A percentile compares a stretch with the other conserved stretches of the same genome.
Evolutionary conservation across 2,329 filamentous ascomycete genomes (phyloP).

Genomic region (Mycosphaerella arachidis): DNA sequence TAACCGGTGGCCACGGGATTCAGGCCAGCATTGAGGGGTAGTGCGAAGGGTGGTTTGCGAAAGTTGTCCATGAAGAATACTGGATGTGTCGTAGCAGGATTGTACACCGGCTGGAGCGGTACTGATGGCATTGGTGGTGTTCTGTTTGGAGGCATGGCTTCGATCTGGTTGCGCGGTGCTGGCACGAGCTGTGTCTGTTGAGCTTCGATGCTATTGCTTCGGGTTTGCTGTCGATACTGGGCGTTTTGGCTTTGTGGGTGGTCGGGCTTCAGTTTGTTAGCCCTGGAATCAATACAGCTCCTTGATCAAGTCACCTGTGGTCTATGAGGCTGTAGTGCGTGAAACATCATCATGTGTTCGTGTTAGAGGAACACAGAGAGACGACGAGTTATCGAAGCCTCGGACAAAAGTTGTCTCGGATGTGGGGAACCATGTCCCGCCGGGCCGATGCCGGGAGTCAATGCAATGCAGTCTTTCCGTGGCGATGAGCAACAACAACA

Average conservation of each 20-base stretch:
- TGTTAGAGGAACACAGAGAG: not conserved
- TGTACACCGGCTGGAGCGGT: constrained; percentile 34
- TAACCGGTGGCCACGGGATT: constrained; percentile 46
- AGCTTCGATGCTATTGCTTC: constrained; percentile 27
- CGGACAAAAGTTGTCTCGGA: not conserved
- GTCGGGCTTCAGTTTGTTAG: not conserved
- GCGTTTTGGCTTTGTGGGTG: constrained; percentile 14
- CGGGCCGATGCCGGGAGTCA: constrained; percentile 7
- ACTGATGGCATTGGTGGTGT: constrained; percentile 4
- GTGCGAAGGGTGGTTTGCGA: constrained; percentile 50
- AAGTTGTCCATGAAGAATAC: constrained; percentile 70
- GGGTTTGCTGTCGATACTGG: constrained; percentile 30
- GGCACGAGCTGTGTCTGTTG: constrained; percentile 3
- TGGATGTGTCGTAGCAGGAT: constrained; percentile 62
- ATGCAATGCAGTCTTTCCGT: not conserved
- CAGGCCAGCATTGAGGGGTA: constrained; percentile 36
- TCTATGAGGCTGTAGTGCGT: constrained; percentile 12
- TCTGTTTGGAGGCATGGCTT: constrained; percentile 44
- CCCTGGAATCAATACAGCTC: too few species aligned
- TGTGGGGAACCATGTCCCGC: not conserved
- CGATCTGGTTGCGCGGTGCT: constrained; percentile 42
- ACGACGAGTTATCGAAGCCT: not conserved
- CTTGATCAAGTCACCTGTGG: constrained; percentile 10
- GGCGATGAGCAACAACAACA: not conserved
- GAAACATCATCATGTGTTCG: constrained; percentile 16